Evolutionary conservation across 2,329 filamentous ascomycete species (phyloP), one percentile per base, ranked within the genome.

Genomic region (Penicillium occitanis): DNA sequence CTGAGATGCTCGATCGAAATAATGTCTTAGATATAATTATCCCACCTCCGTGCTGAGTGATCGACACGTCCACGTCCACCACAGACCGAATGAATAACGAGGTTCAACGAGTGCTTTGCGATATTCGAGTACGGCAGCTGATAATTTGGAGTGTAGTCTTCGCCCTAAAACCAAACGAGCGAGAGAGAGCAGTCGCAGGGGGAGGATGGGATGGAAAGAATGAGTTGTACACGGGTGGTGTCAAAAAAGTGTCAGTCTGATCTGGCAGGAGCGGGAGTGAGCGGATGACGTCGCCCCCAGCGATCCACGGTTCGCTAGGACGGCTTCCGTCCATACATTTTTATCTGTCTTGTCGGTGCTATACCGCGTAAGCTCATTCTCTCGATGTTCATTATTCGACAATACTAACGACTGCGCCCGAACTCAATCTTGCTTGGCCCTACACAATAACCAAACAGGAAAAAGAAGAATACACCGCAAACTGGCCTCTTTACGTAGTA

Each of bases 171-270:
- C 13, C 19, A 40, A 33, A 57, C 33, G 33, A 57, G 30, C 57
- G 57, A 44, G 57, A 44, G 57, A 44, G 57, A 44, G 46, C 14
- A 19, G 22, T 30, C 37, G 3, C 4, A 14, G 28, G 25, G 37
- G 25, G 30, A 11, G 17, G 33, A 28, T 17, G 48, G n/a, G 37
- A 33, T 14, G 40, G 25, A 57, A 5, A 28, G 60, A 63, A 28
- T 22, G 46, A 53, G 46, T 69, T 69, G 69, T 67, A 68, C 66
- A 66, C 50, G 55, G 44, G 53, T 25, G 48, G 50, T 67, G 62
- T 33, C 46, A 53, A 63, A 66, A 63, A 64, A 67, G 67, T 37
- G 53, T 25, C 46, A 13, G 14, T 53, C 30, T n/a, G 22, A 10
- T 51, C 50, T 50, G 58, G 53, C 62, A 35, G 42, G 28, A 63